Percentiles rank a stretch among this genome's conserved stretches.
phyloP scores from a whole-genome alignment of 1,139 yeast genomes.

The Pichia sp. region DNA sequence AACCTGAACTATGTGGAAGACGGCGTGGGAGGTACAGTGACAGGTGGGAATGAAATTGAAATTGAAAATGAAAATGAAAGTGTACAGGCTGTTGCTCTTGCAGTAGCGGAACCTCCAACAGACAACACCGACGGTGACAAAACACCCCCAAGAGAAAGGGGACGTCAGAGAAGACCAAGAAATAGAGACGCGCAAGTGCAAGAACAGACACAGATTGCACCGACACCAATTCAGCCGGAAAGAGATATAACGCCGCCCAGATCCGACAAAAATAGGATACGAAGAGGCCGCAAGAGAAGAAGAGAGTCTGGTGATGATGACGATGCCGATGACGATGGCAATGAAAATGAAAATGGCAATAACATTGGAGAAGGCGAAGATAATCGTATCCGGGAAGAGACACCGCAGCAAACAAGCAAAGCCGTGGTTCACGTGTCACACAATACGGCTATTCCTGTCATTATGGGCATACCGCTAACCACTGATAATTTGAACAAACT shows the following conservation, averaged over 20 bases:
- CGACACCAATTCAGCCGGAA: too few species aligned
- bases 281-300: conserved; percentile 16
- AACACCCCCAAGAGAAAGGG: too few species aligned
- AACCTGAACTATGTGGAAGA: conserved; percentile 11
- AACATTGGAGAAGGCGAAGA: too few species aligned
- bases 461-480: conserved; percentile 41
- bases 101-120: background rate
- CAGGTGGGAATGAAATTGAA: background rate
- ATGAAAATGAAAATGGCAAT: background rate
- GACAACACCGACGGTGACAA: too few species aligned
- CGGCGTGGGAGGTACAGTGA: conserved; percentile 1
- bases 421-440: conserved; percentile 27
- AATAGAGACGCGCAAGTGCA: background rate
- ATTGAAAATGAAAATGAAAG: background rate
- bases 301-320: conserved; percentile 26
- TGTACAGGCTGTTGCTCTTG: background rate
- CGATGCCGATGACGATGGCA: conserved; percentile 4
- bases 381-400: too few species aligned
- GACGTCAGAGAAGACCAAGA: background rate
- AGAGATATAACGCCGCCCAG: conserved; percentile 11
- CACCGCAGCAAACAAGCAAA: too few species aligned
- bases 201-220: too few species aligned
- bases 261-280: conserved; percentile 2
- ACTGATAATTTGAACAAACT: conserved; percentile 44
- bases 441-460: conserved; percentile 34